A percentile compares a stretch with the other conserved stretches of the same genome.
These are phyloP conservation scores for Stephania cephalantha DNA, from an alignment of 164 flowering plant species.

Conservation along the genomic window DNA sequence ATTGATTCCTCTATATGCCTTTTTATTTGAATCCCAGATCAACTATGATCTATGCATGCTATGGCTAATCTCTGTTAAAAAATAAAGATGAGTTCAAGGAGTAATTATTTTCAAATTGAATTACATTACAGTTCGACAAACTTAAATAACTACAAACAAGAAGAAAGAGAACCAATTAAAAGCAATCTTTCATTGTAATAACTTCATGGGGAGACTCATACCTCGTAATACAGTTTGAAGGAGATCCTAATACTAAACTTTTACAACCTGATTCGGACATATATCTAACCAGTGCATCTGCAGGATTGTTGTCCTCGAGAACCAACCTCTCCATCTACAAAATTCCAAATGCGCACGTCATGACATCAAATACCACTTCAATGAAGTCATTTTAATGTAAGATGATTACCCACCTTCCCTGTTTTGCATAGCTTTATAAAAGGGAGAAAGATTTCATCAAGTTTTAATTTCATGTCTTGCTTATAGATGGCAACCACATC, in stretches of 20 bases:
- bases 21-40: too few relatives aligned
- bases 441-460: slow-evolving; percentile 43
- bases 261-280: slow-evolving; percentile 35
- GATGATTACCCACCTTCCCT: too few relatives aligned
- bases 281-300: slow-evolving; percentile 52
- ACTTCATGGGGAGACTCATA: slow-evolving; percentile 15
- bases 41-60: too few relatives aligned
- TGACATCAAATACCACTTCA: neutral
- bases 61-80: too few relatives aligned
- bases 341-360: neutral
- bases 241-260: slow-evolving; percentile 61
- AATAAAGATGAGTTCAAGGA: too few relatives aligned
- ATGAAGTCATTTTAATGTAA: too few relatives aligned
- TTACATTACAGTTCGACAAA: too few relatives aligned
- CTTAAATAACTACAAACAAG: too few relatives aligned
- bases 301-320: slow-evolving; percentile 67
- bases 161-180: too few relatives aligned
- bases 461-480: slow-evolving; percentile 43
- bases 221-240: slow-evolving; percentile 44
- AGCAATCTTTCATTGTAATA: too few relatives aligned
- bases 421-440: slow-evolving; percentile 46
- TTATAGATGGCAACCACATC: slow-evolving; percentile 49
- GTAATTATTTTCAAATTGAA: too few relatives aligned
- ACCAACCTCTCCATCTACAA: slow-evolving; percentile 62
- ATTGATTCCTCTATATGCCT: too few relatives aligned